These are phyloP conservation scores for Candida pseudoviswanathii DNA, from an alignment of 1,139 yeast genomes.

Conservation along the genomic window DNA sequence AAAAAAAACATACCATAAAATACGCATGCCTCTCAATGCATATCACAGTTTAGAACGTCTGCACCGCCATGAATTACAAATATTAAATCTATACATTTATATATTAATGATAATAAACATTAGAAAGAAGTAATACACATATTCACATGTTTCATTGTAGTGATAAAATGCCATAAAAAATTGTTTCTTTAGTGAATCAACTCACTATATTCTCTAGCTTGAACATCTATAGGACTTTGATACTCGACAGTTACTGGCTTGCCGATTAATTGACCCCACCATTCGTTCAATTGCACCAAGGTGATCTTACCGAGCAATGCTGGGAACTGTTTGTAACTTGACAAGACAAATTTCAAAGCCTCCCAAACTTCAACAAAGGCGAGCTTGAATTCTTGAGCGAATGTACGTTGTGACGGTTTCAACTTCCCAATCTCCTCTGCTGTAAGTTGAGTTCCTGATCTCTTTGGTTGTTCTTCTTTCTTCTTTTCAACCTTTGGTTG, in stretches of 20 bases:
- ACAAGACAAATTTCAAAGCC: slow-evolving; percentile 68
- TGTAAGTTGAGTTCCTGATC: slow-evolving; percentile 9
- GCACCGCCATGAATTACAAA: not conserved
- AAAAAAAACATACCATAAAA: slow-evolving; percentile 5
- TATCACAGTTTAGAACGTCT: slow-evolving; percentile 1
- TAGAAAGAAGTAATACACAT: too few species aligned
- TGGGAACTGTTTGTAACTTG: slow-evolving; percentile 75
- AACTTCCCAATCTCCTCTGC: slow-evolving; percentile 11
- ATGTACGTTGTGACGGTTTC: slow-evolving; percentile 21
- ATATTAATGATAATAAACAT: too few species aligned
- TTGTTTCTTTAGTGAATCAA: slow-evolving; percentile 10
- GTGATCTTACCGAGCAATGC: slow-evolving; percentile 53
- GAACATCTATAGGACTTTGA: slow-evolving; percentile 15
- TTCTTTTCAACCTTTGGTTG: slow-evolving; percentile 3
- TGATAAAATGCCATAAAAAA: not conserved
- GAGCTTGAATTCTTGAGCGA: slow-evolving; percentile 47
- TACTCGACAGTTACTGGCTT: slow-evolving; percentile 18
- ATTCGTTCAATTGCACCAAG: slow-evolving; percentile 50
- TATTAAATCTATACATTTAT: not conserved
- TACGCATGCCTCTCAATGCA: not conserved
- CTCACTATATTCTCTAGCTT: slow-evolving; percentile 15
- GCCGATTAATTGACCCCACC: slow-evolving; percentile 82
- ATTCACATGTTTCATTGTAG: too few species aligned
- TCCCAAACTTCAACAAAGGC: slow-evolving; percentile 59
- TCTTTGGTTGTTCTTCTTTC: slow-evolving; percentile 1